These are phyloP conservation scores for Xylaria hypoxylon DNA, from an alignment of 2,329 filamentous ascomycete species.

Conservation along the genomic window DNA sequence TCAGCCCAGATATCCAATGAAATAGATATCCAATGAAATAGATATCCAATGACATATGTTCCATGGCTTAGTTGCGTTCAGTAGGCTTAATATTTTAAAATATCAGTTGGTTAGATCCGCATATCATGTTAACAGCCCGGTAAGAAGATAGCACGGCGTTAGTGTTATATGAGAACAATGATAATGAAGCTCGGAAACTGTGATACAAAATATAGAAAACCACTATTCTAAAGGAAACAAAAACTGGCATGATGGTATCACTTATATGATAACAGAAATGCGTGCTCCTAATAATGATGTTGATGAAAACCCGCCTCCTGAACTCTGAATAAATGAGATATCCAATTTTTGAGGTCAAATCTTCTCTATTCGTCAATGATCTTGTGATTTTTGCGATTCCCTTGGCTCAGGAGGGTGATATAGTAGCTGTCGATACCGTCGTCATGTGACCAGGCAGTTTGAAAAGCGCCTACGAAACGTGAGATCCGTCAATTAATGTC, in stretches of 20 bases:
- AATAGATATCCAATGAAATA: constrained; percentile 29
- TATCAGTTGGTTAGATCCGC: neutral
- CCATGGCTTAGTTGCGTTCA: neutral
- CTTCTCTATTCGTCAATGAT: neutral
- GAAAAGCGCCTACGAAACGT: constrained; percentile 43
- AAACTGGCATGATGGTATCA: constrained; percentile 42
- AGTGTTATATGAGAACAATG: neutral
- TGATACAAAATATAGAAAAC: neutral
- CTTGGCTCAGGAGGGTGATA: neutral
- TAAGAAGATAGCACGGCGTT: neutral
- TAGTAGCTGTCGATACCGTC: neutral
- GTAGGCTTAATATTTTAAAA: neutral
- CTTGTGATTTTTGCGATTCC: neutral
- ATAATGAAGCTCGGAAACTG: neutral
- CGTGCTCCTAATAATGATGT: constrained; percentile 28
- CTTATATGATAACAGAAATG: constrained; percentile 42
- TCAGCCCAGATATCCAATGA: constrained; percentile 32
- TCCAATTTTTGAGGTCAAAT: neutral
- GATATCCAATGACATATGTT: constrained; percentile 28
- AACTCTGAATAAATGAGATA: constrained; percentile 5
- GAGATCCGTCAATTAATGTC: constrained; percentile 41
- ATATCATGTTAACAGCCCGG: neutral
- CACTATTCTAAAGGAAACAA: constrained; percentile 9
- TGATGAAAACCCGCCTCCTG: constrained; percentile 12
- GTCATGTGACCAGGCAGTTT: constrained; percentile 46